Percentiles rank a stretch among this genome's conserved stretches.
phyloP scores from a whole-genome alignment of 176 grass and related monocot genomes.

The bread wheat (Triticum aestivum) region DNA sequence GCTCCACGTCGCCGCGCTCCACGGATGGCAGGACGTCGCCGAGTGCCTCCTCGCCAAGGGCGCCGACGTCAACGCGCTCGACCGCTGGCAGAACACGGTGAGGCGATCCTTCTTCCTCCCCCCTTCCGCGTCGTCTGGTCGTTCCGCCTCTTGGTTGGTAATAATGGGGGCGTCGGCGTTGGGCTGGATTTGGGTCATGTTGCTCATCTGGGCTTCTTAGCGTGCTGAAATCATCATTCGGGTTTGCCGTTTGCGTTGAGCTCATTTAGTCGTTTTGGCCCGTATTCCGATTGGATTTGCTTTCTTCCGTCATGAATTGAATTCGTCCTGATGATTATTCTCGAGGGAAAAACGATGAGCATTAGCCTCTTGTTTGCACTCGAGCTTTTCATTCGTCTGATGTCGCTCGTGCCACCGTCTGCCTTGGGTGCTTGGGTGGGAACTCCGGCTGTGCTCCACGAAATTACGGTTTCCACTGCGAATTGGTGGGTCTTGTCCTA shows the following conservation, averaged over 20 bases:
- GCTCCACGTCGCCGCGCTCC: constrained; percentile 94
- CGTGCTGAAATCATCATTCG: not conserved
- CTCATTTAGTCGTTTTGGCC: not conserved
- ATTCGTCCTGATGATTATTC: not conserved
- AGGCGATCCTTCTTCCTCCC: not conserved
- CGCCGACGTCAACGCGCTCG: constrained; percentile 94
- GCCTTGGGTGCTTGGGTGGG: not conserved
- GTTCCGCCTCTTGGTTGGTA: not conserved
- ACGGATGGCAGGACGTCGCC: constrained; percentile 83
- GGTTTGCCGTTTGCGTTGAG: not conserved
- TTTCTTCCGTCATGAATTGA: not conserved
- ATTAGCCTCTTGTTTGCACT: not conserved
- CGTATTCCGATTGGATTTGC: not conserved
- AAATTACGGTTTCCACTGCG: not conserved
- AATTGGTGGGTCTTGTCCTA: not conserved
- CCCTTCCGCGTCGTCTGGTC: not conserved
- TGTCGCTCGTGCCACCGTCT: not conserved
- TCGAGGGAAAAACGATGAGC: not conserved
- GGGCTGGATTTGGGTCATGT: constrained; percentile 1
- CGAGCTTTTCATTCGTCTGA: not conserved
- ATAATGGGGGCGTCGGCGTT: not conserved
- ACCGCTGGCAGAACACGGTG: constrained; percentile 99
- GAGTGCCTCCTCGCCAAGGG: constrained; percentile 73
- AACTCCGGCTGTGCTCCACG: not conserved
- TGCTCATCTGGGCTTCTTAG: not conserved